A percentile compares a stretch with the other conserved stretches of the same genome.
Conservation (phyloP, 306 rosid genomes). For the Boehmeria nivea region DNA sequence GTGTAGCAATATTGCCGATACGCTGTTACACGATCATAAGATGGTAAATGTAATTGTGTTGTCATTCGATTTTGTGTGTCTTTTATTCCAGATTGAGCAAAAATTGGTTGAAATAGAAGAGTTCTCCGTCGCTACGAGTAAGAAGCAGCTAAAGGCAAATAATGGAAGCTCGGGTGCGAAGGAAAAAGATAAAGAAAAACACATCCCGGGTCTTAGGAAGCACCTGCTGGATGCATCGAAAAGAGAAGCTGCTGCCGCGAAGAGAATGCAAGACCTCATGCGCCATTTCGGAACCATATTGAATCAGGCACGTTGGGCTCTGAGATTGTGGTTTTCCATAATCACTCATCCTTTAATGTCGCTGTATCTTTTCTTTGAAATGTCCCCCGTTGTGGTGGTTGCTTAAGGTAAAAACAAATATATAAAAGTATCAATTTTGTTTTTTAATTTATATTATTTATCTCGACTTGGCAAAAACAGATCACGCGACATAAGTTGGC, state of each 20-base stretch:
- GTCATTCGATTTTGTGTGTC: not conserved
- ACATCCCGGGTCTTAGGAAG: constrained; percentile 66
- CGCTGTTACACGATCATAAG: not conserved
- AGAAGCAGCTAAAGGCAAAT: constrained; percentile 38
- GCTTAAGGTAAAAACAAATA: not conserved
- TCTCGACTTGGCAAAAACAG: constrained; percentile 34
- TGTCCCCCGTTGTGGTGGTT: not conserved
- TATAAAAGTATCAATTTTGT: not conserved
- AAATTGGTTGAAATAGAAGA: constrained; percentile 53
- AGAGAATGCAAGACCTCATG: constrained; percentile 93
- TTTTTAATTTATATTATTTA: constrained; percentile 13
- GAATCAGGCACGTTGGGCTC: constrained; percentile 54
- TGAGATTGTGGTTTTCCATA: too few relatives aligned
- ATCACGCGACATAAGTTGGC: constrained; percentile 86
- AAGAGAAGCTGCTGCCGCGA: constrained; percentile 70
- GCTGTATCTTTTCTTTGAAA: not conserved
- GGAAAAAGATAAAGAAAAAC: constrained; percentile 65
- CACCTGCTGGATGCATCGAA: constrained; percentile 69
- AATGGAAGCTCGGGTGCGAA: constrained; percentile 49
- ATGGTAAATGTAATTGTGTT: not conserved
- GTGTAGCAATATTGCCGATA: too few relatives aligned
- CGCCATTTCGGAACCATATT: constrained; percentile 81
- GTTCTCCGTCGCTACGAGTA: constrained; percentile 35
- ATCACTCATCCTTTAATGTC: not conserved
- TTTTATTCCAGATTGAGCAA: constrained; percentile 62